phyloP scores from a whole-genome alignment of 129 eudicot genomes.

The Rutidosis leptorrhynchoides region DNA sequence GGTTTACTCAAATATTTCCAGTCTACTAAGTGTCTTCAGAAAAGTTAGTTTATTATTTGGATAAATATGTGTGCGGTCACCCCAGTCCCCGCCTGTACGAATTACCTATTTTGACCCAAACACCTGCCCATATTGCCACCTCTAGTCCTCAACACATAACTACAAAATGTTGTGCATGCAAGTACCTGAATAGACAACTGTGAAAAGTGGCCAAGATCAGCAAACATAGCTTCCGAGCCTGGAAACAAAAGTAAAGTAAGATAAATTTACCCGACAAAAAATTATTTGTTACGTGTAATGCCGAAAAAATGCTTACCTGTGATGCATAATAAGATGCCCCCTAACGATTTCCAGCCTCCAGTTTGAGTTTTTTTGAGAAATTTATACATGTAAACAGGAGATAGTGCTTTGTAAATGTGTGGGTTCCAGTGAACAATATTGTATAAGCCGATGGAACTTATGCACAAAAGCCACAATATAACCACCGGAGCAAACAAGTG shows the following conservation, averaged over 20 bases:
- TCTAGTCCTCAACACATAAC: neutral
- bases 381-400: slow-evolving; percentile 74
- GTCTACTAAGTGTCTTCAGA: neutral
- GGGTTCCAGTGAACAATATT: slow-evolving; percentile 94
- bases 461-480: slow-evolving; percentile 79
- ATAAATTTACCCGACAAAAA: slow-evolving; percentile 5
- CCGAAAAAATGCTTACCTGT: slow-evolving; percentile 49
- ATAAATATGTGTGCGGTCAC: neutral
- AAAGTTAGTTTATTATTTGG: neutral
- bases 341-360: slow-evolving; percentile 97
- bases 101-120: neutral
- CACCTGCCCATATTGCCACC: neutral
- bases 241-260: slow-evolving; percentile 11
- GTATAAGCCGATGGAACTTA: slow-evolving; percentile 81
- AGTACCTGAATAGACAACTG: slow-evolving; percentile 87
- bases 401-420: slow-evolving; percentile 82
- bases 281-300: neutral
- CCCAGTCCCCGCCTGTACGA: neutral
- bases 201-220: slow-evolving; percentile 97
- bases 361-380: slow-evolving; percentile 85
- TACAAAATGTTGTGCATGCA: neutral
- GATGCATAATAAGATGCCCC: slow-evolving; percentile 88
- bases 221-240: slow-evolving; percentile 99
- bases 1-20: neutral
- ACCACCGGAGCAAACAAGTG: slow-evolving; percentile 94